These are phyloP conservation scores for Stentor roeselii DNA, from an alignment of 73 alveolate genomes.

Conservation along the genomic window DNA sequence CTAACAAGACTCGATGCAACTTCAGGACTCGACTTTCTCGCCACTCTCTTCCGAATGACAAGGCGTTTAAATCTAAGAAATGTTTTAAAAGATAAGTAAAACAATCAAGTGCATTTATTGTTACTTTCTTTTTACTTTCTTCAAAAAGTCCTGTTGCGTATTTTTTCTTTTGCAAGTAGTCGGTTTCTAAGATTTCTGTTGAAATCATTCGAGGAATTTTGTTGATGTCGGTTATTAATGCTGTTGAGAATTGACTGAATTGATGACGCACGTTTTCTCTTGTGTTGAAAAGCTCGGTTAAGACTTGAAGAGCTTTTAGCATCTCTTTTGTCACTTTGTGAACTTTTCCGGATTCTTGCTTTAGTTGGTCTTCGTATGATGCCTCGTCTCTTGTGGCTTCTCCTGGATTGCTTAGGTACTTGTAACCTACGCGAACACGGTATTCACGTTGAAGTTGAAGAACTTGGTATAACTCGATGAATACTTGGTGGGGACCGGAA, in stretches of 20 bases:
- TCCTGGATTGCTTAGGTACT: constrained; percentile 9
- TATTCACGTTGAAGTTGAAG: background rate
- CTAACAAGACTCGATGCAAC: constrained; percentile 12
- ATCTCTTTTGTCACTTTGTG: constrained; percentile 11
- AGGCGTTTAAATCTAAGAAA: background rate
- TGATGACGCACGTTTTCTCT: constrained; percentile 7
- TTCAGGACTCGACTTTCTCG: background rate
- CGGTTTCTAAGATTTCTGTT: constrained; percentile 18
- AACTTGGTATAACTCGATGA: background rate
- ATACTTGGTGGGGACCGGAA: background rate
- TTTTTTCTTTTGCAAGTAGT: constrained; percentile 23
- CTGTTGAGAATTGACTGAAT: constrained; percentile 9
- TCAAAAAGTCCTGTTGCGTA: constrained; percentile 31
- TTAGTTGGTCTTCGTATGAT: constrained; percentile 5
- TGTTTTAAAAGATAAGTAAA: constrained; percentile 3
- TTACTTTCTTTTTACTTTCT: constrained; percentile 17
- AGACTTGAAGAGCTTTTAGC: background rate
- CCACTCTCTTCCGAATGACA: constrained; percentile 16
- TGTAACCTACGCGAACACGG: background rate
- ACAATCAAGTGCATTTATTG: background rate
- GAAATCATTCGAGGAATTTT: constrained; percentile 17
- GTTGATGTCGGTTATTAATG: constrained; percentile 13
- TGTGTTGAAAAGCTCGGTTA: background rate
- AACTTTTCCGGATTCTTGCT: background rate
- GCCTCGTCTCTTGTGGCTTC: background rate